Evolutionary conservation across 306 rosid species (phyloP), one percentile per base, ranked within the genome.

Genomic region (Hylodesmum podocarpum): DNA sequence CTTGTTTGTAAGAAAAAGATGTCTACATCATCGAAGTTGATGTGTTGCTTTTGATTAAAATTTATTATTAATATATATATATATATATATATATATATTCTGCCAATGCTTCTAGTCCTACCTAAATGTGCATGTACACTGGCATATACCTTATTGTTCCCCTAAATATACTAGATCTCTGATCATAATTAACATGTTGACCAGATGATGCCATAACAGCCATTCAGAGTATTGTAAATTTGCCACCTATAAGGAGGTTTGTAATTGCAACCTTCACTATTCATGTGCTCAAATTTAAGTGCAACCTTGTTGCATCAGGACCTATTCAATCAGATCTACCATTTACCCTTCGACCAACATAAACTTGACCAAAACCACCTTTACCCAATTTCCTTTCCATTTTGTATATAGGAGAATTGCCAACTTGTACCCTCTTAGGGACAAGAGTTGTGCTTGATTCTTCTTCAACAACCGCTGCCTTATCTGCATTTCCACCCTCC

Each of bases 221-320:
- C 98, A 81, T 91, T 91, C 50, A 93, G 86, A 66, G 91, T 82
- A 85, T 96, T 93, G 78, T 93, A 93, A 69, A 93, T 97, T 78
- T 91, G 97, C 98, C 98, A 93, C 78, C 91, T 97, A 73, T 93
- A 91, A 53, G 98, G 98, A 79, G 98, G 96, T 27, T 97, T 97
- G 78, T 91, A 93, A 81, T 88, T 93, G 87, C 98, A 91, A 44
- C 98, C 98, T 84, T 93, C 91, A 84, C 98, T 91, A 79, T 91
- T 93, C 80, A 91, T 89, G 83, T 93, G 97, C 83, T 93, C 98
- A 39, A 93, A 91, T 88, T 93, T 93, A 53, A 93, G 73, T 53
- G 98, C 98, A 40, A 91, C 98, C 98, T n/a, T 93, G 84, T 67
- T 5, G 93, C 91, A 50, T 93, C 95, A 54, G 95, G 91, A 44